These are phyloP conservation scores for Talaromyces sp. DNA, from an alignment of 2,329 filamentous ascomycete genomes.

Conservation along the genomic window DNA sequence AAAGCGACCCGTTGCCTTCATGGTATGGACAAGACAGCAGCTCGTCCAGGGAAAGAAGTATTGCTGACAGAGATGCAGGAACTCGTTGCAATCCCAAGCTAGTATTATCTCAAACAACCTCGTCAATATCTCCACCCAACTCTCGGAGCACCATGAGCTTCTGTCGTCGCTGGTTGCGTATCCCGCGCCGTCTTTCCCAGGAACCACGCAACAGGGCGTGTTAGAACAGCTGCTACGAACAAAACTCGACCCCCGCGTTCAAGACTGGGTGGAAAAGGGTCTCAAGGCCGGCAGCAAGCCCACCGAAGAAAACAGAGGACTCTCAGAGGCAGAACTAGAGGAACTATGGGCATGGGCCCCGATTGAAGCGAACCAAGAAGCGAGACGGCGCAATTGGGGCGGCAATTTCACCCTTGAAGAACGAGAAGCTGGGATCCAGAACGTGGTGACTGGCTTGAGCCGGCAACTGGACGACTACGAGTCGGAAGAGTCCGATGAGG, in stretches of 20 bases:
- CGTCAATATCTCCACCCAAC: slow-evolving; percentile 58
- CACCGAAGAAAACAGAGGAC: slow-evolving; percentile 13
- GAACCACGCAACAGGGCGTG: slow-evolving; percentile 56
- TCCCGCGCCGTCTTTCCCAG: slow-evolving; percentile 70
- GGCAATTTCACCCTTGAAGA: slow-evolving; percentile 70
- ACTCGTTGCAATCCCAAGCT: slow-evolving; percentile 66
- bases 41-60: background rate
- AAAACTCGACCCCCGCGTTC: slow-evolving; percentile 73
- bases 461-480: slow-evolving; percentile 53
- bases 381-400: slow-evolving; percentile 45
- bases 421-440: slow-evolving; percentile 59
- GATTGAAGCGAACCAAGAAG: slow-evolving; percentile 42
- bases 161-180: slow-evolving; percentile 67
- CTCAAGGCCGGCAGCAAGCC: slow-evolving; percentile 35
- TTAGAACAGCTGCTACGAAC: slow-evolving; percentile 70
- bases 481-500: slow-evolving; percentile 42
- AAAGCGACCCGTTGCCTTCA: slow-evolving; percentile 61
- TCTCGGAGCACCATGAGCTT: slow-evolving; percentile 61
- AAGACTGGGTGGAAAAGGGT: slow-evolving; percentile 65
- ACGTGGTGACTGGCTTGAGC: slow-evolving; percentile 65
- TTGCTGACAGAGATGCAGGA: slow-evolving; percentile 38
- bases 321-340: slow-evolving; percentile 47
- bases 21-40: slow-evolving; percentile 46
- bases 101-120: slow-evolving; percentile 68
- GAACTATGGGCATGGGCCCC: slow-evolving; percentile 57